Base-by-base conservation (phyloP, 2,329 filamentous ascomycete species). In the Cladophialophora immunda region DNA sequence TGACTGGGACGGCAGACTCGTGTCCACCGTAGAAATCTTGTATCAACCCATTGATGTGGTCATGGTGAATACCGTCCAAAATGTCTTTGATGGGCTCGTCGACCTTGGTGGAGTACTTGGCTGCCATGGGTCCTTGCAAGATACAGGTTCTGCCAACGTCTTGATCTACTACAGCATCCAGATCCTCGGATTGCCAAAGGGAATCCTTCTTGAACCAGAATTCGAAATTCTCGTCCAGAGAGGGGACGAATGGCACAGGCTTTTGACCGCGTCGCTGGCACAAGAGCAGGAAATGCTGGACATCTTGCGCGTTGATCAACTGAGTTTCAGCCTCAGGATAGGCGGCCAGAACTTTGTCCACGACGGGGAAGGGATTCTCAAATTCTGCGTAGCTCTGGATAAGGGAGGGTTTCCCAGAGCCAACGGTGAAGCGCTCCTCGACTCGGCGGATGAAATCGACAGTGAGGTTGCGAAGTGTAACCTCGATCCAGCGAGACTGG, bases 151-250 rank as follows among this genome's bases (percentile, higher is more conserved):
- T 89, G 70, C 93, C 94, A 66, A 99, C 95, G 77, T 99, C 96
- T 81, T 98, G 95, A 73, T 86, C 94, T 68, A 97, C 94, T 65
- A 99, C 94, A 62, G 95, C 95, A 75, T 96, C 94, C 11, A 99
- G 85, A 76, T 99, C 95, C 81, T 99, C 95, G 0, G 95, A 98
- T 81, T 99, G 95, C 95, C 95, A 99, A 7, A 99, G 87, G 1
- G 95, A 99, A 79, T 99, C 95, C 84, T 99, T 99, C 89, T 99
- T 99, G 90, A 99, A 99, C 84, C 93, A 99, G 82, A 96, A 97
- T 78, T 99, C 95, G 73, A 99, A 99, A 78, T 94, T 97, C 70
- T 97, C 93, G 75, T 99, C 95, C 25, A 99, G 86, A n/a, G 91
- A 86, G 4, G 95, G 95, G 32, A 99, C 94, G 77, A 99, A 99